A percentile compares a stretch with the other conserved stretches of the same genome.
These are phyloP conservation scores for Kluyveromyces wickerhamii DNA, from an alignment of 805 yeast genomes.

Conservation along the genomic window DNA sequence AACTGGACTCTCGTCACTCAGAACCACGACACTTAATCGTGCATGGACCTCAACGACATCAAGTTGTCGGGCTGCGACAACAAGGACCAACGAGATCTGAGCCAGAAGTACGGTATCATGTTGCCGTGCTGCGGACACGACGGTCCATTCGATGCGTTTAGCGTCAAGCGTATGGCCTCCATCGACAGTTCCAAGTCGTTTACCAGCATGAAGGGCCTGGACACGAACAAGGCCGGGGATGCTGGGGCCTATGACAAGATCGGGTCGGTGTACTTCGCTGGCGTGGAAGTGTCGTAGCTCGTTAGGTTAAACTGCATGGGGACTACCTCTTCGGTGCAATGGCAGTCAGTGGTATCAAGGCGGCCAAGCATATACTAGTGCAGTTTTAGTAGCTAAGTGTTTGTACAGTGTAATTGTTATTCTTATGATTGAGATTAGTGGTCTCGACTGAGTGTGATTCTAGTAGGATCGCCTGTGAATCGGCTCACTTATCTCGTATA, in stretches of 20 bases:
- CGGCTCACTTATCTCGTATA: no score
- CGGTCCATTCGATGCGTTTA: slow-evolving; percentile 77
- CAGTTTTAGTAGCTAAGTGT: no score
- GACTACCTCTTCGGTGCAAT: slow-evolving; percentile 77
- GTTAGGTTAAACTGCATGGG: slow-evolving; percentile 80
- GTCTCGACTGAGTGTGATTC: no score
- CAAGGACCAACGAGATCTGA: slow-evolving; percentile 30
- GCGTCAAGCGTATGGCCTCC: slow-evolving; percentile 58
- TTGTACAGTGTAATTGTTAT: no score
- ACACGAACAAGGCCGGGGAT: slow-evolving; percentile 73
- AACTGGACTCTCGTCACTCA: slow-evolving; percentile 75
- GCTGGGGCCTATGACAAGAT: slow-evolving; percentile 37
- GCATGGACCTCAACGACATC: slow-evolving; percentile 79
- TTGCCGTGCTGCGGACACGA: slow-evolving; percentile 75
- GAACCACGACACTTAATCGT: slow-evolving; percentile 69
- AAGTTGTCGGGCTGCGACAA: slow-evolving; percentile 37
- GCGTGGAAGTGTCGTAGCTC: slow-evolving; percentile 74
- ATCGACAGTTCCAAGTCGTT: slow-evolving; percentile 41
- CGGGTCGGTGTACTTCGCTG: slow-evolving; percentile 35
- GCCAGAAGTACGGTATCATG: slow-evolving; percentile 38
- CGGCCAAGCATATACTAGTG: slow-evolving; percentile 46
- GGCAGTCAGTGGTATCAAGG: slow-evolving; percentile 72
- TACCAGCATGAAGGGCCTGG: slow-evolving; percentile 70
- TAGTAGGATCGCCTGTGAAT: no score
- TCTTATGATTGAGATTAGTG: no score